Base-by-base conservation (phyloP, 2,329 filamentous ascomycete genomes). In the Penicillium sp. region DNA sequence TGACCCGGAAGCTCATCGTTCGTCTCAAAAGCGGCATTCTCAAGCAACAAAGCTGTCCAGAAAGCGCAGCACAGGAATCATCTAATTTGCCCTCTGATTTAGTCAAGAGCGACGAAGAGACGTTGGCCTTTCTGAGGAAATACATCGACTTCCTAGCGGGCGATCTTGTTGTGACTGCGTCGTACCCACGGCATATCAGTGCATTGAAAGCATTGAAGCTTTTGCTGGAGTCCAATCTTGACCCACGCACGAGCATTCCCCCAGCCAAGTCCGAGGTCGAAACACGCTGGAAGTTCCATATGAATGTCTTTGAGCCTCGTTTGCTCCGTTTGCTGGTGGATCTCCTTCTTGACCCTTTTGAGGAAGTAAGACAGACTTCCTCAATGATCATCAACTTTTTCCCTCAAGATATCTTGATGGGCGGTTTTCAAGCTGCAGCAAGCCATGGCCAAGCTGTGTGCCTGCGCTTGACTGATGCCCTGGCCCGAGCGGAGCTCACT, bases 101-200 rank as follows among this genome's bases (percentile, higher is more conserved):
- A 18, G 69, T 85, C 41, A 66, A 75, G 35, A 81, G 79, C 60
- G 89, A 88, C 67, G 75, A 84, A 36, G 74, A 77, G 55, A 73
- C 71, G 6, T 66, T 61, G 41, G 49, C 54, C 0, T 96, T 96
- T 68, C 66, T 96, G n/a, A 71, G 74, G 1, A 93, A 90, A 87
- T 96, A 94, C 70, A 68, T 91, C 1, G 69, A 77, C 1, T 95
- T 96, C 65, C 75, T 97, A 6, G 82, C 86, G 54, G 78, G 80
- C 39, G 92, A 98, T 67, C 78, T 99, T 22, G 84, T 86, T 2
- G 88, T 92, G 2, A 93, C 89, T 1, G 87, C 91, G 16, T 95
- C 93, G 11, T 99, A 98, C 70, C 93, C 96, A 71, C 86, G 92
- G 6, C 94, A 96, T 66, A 90, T 93, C 49, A 90, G 90, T 2